A percentile compares a stretch with the other conserved stretches of the same genome.
Conservation (phyloP, 495 filamentous ascomycete genomes). For the Lepraria neglecta region DNA sequence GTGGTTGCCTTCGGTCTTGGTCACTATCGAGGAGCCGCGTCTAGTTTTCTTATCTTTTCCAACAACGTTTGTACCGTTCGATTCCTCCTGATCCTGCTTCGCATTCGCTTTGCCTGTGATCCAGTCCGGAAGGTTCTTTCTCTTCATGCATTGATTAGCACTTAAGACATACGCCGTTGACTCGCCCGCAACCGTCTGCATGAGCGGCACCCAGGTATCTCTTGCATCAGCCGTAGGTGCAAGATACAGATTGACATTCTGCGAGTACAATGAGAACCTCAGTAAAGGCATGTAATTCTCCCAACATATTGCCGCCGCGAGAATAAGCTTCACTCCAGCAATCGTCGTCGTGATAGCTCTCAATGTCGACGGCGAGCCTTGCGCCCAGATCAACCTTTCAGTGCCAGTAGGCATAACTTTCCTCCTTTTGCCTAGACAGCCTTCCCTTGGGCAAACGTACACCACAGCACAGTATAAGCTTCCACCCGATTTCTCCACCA, state of each 20-base stretch:
- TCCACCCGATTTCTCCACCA: constrained; percentile 74
- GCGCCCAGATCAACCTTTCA: constrained; percentile 83
- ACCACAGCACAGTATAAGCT: constrained; percentile 79
- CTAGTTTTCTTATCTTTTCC: constrained; percentile 20
- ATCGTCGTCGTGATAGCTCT: constrained; percentile 77
- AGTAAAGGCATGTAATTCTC: constrained; percentile 96
- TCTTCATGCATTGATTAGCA: constrained; percentile 72
- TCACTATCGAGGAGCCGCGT: constrained; percentile 31
- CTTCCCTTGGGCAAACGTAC: constrained; percentile 70
- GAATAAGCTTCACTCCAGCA: constrained; percentile 64
- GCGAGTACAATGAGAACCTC: constrained; percentile 69
- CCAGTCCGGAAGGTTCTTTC: constrained; percentile 53
- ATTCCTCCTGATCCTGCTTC: constrained; percentile 5
- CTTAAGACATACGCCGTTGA: constrained; percentile 81
- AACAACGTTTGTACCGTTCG: constrained; percentile 17
- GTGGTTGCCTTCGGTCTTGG: constrained; percentile 43
- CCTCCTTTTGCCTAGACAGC: constrained; percentile 75
- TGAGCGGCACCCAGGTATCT: constrained; percentile 74
- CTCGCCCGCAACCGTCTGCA: constrained; percentile 76
- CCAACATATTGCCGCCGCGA: constrained; percentile 92
- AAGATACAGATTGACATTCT: constrained; percentile 90
- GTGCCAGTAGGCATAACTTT: constrained; percentile 92
- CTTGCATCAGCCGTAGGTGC: constrained; percentile 85
- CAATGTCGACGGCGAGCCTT: constrained; percentile 74
- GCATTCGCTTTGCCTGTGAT: constrained; percentile 33